These are phyloP conservation scores for Aureobasidium sp. DNA, from an alignment of 2,329 filamentous ascomycete species.

Conservation along the genomic window DNA sequence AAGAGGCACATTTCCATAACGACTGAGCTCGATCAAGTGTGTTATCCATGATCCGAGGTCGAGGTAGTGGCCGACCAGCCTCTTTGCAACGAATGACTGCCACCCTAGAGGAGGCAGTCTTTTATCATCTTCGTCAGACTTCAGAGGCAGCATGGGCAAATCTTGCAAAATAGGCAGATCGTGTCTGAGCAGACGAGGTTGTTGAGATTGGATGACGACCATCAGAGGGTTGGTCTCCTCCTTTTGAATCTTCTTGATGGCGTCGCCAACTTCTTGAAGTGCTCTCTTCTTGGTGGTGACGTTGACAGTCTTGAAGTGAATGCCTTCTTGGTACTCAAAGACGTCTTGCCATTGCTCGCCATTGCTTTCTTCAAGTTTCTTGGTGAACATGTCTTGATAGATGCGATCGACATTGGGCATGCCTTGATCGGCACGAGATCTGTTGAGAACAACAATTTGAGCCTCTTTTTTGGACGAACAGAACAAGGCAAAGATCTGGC, in stretches of 20 bases:
- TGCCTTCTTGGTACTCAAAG: constrained; percentile 77
- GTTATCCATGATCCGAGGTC: constrained; percentile 88
- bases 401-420: constrained; percentile 86
- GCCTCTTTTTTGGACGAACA: constrained; percentile 75
- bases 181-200: constrained; percentile 70
- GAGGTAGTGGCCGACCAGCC: constrained; percentile 82
- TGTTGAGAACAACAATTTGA: constrained; percentile 81
- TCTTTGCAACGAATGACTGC: constrained; percentile 81
- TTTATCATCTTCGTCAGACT: constrained; percentile 75
- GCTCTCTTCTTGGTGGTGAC: constrained; percentile 87
- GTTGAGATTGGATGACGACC: constrained; percentile 85
- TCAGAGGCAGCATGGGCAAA: constrained; percentile 74
- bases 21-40: constrained; percentile 77
- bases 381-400: constrained; percentile 68
- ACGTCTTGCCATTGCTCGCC: constrained; percentile 70
- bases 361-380: constrained; percentile 57
- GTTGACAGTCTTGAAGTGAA: constrained; percentile 79
- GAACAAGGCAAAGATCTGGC: constrained; percentile 89
- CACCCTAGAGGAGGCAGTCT: constrained; percentile 86
- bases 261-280: constrained; percentile 76
- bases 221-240: constrained; percentile 75
- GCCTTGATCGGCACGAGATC: constrained; percentile 70
- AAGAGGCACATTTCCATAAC: constrained; percentile 88
- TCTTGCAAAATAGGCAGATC: constrained; percentile 79
- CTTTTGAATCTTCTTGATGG: constrained; percentile 82